Percentiles rank a stretch among this genome's conserved stretches.
Evolutionary conservation across 2,329 filamentous ascomycete genomes (phyloP).

Genomic region (Ophiostoma pallidulum): DNA sequence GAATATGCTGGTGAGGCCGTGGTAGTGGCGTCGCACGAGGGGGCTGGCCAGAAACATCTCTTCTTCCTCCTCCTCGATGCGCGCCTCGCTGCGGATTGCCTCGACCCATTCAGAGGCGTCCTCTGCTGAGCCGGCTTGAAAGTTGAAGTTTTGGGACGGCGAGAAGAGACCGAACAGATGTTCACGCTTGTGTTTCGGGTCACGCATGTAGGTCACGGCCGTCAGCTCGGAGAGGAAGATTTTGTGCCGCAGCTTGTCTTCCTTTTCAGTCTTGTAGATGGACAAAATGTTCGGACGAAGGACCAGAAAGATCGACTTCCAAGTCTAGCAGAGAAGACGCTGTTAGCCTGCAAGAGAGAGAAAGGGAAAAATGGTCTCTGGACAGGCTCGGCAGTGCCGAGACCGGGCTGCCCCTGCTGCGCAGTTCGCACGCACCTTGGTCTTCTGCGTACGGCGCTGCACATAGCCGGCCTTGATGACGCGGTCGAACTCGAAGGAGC

Average conservation of each 20-base stretch:
- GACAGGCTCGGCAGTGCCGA: background rate
- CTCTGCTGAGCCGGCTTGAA: slow-evolving; percentile 62
- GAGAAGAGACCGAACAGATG: slow-evolving; percentile 91
- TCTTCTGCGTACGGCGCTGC: slow-evolving; percentile 83
- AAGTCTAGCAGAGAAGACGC: slow-evolving; percentile 46
- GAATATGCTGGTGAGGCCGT: slow-evolving; percentile 18
- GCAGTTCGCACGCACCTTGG: slow-evolving; percentile 54
- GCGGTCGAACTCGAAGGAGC: slow-evolving; percentile 91
- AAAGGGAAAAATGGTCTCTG: too few species aligned
- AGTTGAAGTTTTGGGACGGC: slow-evolving; percentile 80
- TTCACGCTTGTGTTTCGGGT: slow-evolving; percentile 76
- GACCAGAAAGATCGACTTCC: slow-evolving; percentile 85
- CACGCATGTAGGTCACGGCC: slow-evolving; percentile 78
- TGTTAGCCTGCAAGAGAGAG: slow-evolving; percentile 8
- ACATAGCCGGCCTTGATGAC: slow-evolving; percentile 84
- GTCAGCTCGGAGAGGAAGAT: slow-evolving; percentile 84
- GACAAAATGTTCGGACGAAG: slow-evolving; percentile 83
- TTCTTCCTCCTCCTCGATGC: slow-evolving; percentile 81
- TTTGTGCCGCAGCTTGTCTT: slow-evolving; percentile 81
- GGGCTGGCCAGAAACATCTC: slow-evolving; percentile 69
- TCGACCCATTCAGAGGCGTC: slow-evolving; percentile 85
- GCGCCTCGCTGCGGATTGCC: slow-evolving; percentile 66
- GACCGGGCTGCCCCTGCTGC: background rate
- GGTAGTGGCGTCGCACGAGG: slow-evolving; percentile 40
- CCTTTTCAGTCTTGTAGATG: slow-evolving; percentile 85